Evolutionary conservation across 1,139 yeast genomes (phyloP), one percentile per base, ranked within the genome.

Genomic region (Kodamaea alishanica): DNA sequence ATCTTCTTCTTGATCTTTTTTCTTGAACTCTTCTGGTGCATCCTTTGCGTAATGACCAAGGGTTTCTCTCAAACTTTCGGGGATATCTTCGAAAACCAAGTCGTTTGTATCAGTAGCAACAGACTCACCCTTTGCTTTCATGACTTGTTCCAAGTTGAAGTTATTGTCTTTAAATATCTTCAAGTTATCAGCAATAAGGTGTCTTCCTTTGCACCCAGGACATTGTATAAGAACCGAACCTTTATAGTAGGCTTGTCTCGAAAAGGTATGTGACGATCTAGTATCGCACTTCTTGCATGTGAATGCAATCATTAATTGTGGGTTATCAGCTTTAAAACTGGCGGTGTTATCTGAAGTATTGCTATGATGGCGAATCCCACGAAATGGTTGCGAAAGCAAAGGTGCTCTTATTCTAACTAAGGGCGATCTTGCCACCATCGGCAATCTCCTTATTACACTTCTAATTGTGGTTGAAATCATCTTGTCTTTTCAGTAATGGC

Each of bases 191-290:
- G 97, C 96, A 38, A 92, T 90, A 54, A 92, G 67, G 56, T 92
- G 98, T 47, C 97, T 77, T 55, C 77, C 80, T 50, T 84, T 77
- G 61, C 98, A 90, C 8, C 89, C 85, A 0, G 97, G 97, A 56
- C 97, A 92, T 55, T 88, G 90, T 28, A 92, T 84, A 40, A 88
- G 66, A 3, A 92, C 96, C 0, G 96, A 82, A 1, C 98, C 98
- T 24, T 73, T 70, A 22, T 82, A 77, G 57, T 92, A 92, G 0
- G 97, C 90, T 60, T 92, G 97, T 50, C 89, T 90, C 11, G 96
- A 85, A 54, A 92, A 82, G 4, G 82, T 75, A 56, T 92, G 97
- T 3, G 90, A 79, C 0, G 96, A 87, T 41, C 97, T 68, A 6
- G 86, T 78, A 38, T 79, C 75, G 63, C 98, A 92, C 50, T 80